Evolutionary conservation across 2,329 filamentous ascomycete genomes (phyloP).

Genomic region (Stagonosporopsis cucurbitacearum): DNA sequence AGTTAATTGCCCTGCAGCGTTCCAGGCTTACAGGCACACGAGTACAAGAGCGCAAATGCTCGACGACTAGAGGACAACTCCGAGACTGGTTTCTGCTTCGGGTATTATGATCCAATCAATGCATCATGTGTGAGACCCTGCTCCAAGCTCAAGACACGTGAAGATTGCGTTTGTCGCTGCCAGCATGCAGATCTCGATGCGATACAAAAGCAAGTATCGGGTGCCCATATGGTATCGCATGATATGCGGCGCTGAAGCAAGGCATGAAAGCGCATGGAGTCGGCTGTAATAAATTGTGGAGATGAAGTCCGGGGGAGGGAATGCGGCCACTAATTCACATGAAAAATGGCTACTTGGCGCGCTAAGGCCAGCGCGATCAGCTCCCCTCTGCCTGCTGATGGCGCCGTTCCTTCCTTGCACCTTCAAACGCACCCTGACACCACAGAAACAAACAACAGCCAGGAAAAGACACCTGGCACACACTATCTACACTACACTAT

Average conservation of each 20-base stretch:
- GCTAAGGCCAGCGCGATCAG: slow-evolving; percentile 26
- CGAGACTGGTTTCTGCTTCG: slow-evolving; percentile 7
- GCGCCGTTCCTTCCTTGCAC: slow-evolving; percentile 24
- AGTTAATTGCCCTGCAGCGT: slow-evolving; percentile 5
- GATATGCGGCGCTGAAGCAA: slow-evolving; percentile 2
- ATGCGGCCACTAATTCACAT: slow-evolving; percentile 33
- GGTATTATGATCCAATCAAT: slow-evolving; percentile 15
- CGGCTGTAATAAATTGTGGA: slow-evolving; percentile 11
- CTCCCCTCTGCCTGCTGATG: slow-evolving; percentile 22
- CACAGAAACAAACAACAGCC: slow-evolving; percentile 28
- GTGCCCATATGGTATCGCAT: neutral
- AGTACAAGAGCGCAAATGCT: neutral
- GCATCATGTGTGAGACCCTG: slow-evolving; percentile 20
- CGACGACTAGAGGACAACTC: neutral
- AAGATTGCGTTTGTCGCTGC: neutral
- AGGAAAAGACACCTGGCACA: slow-evolving; percentile 42
- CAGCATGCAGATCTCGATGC: neutral
- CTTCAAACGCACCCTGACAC: slow-evolving; percentile 25
- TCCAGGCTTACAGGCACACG: slow-evolving; percentile 9
- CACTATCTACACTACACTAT: slow-evolving; percentile 27
- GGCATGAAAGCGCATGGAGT: slow-evolving; percentile 12
- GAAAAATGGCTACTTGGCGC: slow-evolving; percentile 21
- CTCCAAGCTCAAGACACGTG: slow-evolving; percentile 9
- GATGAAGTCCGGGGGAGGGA: slow-evolving; percentile 24
- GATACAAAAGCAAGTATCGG: neutral